A percentile compares a stretch with the other conserved stretches of the same genome.
phyloP scores from a whole-genome alignment of 768 basidiomycete genomes.

The Hypholoma sublateritium region DNA sequence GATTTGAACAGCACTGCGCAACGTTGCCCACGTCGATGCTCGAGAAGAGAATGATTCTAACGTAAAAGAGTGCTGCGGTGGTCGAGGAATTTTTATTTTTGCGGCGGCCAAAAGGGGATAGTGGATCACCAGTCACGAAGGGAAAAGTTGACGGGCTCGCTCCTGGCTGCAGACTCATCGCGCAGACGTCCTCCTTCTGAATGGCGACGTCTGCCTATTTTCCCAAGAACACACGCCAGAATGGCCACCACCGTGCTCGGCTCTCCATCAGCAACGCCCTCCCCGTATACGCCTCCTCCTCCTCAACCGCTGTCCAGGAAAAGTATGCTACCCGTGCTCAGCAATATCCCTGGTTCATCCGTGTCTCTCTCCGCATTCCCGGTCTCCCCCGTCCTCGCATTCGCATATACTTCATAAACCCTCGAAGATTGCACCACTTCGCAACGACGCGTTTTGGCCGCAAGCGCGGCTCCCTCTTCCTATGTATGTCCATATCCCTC shows the following conservation, averaged over 20 bases:
- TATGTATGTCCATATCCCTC: constrained; percentile 46
- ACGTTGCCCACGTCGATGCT: too few species aligned
- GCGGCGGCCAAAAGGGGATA: constrained; percentile 3
- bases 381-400: constrained; percentile 54
- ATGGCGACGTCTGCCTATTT: constrained; percentile 51
- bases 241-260: constrained; percentile 41
- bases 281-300: constrained; percentile 28
- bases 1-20: too few species aligned
- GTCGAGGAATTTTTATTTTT: too few species aligned
- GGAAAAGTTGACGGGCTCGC: neutral
- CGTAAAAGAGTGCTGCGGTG: too few species aligned
- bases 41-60: too few species aligned
- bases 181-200: neutral
- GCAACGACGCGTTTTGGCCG: constrained; percentile 58
- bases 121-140: constrained; percentile 1
- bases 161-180: neutral
- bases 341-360: constrained; percentile 55
- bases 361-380: constrained; percentile 60
- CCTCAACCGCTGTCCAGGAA: constrained; percentile 62
- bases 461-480: constrained; percentile 51
- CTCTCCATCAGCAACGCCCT: constrained; percentile 28
- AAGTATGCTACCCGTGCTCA: constrained; percentile 47
- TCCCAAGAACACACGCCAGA: constrained; percentile 42
- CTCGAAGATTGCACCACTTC: constrained; percentile 57
- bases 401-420: constrained; percentile 61